Conservation (phyloP, 2,329 filamentous ascomycete genomes). For the Knufia petricola region DNA sequence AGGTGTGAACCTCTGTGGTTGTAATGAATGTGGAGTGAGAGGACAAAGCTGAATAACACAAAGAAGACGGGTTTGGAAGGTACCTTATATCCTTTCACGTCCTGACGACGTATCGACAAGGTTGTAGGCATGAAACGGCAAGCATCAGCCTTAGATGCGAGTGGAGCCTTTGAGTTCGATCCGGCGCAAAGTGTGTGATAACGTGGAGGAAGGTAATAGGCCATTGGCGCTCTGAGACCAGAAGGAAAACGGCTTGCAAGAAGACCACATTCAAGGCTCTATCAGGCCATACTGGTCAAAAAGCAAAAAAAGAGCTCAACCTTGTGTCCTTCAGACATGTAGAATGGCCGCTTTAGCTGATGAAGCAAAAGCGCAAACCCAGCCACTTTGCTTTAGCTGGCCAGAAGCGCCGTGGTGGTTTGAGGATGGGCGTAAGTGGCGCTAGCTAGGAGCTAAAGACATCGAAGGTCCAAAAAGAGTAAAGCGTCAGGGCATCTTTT, state of each 20-base stretch:
- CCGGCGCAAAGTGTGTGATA: background rate
- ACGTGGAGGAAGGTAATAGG: background rate
- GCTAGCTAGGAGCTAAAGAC: too few species aligned
- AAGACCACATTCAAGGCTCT: background rate
- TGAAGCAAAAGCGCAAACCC: too few species aligned
- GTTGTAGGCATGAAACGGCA: background rate
- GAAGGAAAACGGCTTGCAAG: background rate
- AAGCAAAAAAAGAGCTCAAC: background rate
- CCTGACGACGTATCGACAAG: background rate
- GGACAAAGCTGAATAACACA: conserved; percentile 13
- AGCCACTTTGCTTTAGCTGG: too few species aligned
- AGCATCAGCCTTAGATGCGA: background rate
- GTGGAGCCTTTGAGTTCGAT: background rate
- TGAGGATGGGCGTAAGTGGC: conserved; percentile 1
- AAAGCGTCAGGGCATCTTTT: background rate
- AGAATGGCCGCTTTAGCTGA: too few species aligned
- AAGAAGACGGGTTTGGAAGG: conserved; percentile 11
- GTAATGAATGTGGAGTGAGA: conserved; percentile 12
- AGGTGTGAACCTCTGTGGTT: conserved; percentile 5
- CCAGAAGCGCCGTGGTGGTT: background rate
- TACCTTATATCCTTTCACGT: background rate
- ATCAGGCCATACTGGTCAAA: too few species aligned
- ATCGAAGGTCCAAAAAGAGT: background rate
- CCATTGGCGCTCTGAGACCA: background rate
- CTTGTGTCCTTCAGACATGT: too few species aligned